Base-by-base conservation (phyloP, 345 rosid genomes). In the Aquilaria malaccensis region DNA sequence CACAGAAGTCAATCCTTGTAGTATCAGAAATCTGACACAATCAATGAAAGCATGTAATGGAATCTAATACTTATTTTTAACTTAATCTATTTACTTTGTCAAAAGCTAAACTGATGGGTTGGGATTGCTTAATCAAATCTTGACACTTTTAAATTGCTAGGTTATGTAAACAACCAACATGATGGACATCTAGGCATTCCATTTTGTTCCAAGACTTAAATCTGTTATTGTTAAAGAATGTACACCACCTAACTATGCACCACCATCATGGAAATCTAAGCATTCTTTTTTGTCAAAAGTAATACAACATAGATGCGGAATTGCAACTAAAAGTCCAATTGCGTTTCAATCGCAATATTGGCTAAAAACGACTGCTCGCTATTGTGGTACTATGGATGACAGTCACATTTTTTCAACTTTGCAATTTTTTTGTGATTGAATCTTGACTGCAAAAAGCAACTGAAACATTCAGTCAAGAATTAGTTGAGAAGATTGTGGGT, bases 1-100 rank as follows among this genome's bases (percentile, higher is more conserved):
- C 67, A 56, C 59, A 9, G 37, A 50, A 15, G 59, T 9, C 11
- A 69, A 50, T 30, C 63, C 58, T 60, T 60, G 13, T 3, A 2
- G 48, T 13, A 67, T 32, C 6, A 67, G 52, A 15, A 58, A 58
- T 41, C 43, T 3, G 41, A 45, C 3, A 47, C 29, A 53, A 52
- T 60, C 55, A 41, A 54, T 10, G 5, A 11, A 13, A 12, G 54
- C 33, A 46, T 4, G 52, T 30, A 54, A 53, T 9, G 14, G 48
- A 45, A 53, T 54, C 3, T 43, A 10, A 54, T 60, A 48, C 1
- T 52, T 54, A 4, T 31, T 7, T 15, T n/a, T 7, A n/a, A 11
- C 33, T 67, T 67, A 13, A 29, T 59, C 9, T 9, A 14, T 47
- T 43, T 65, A 49, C 22, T 9, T 33, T 49, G 37, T 32, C 3